Conservation (phyloP, 176 grass and related monocot genomes). For the Triticum urartu region DNA sequence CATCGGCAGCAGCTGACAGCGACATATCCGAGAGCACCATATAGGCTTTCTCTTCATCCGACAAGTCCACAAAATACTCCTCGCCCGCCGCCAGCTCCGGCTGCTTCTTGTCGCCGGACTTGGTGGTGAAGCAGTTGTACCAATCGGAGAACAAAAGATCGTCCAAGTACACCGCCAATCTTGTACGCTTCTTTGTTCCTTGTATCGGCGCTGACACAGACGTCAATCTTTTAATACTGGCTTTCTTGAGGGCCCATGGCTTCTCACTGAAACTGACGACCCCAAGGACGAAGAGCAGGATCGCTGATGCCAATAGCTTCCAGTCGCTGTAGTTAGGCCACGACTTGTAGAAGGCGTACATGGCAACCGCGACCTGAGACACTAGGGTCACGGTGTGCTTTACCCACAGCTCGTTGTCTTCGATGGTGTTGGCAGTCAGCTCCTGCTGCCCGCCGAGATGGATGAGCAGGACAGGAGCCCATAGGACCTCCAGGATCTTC, state of each 20-base stretch:
- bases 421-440: neutral
- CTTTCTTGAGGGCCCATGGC: neutral
- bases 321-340: neutral
- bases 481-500: conserved; percentile 3
- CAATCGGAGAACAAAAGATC: no score
- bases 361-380: neutral
- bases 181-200: neutral
- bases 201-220: neutral
- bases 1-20: neutral
- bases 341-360: conserved; percentile 25
- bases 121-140: no score
- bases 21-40: conserved; percentile 6
- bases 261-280: conserved; percentile 18
- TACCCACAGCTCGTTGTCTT: conserved; percentile 30
- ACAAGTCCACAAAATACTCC: no score
- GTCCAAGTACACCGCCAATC: no score
- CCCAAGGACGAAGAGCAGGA: neutral
- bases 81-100: no score
- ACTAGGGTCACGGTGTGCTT: conserved; percentile 4
- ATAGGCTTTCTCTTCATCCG: neutral
- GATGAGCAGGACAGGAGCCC: conserved; percentile 19
- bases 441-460: conserved; percentile 13
- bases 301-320: neutral
- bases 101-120: neutral
- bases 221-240: neutral